Percentiles rank a stretch among this genome's conserved stretches.
Conservation (phyloP, 2,329 filamentous ascomycete genomes). For the Fusarium sp. region DNA sequence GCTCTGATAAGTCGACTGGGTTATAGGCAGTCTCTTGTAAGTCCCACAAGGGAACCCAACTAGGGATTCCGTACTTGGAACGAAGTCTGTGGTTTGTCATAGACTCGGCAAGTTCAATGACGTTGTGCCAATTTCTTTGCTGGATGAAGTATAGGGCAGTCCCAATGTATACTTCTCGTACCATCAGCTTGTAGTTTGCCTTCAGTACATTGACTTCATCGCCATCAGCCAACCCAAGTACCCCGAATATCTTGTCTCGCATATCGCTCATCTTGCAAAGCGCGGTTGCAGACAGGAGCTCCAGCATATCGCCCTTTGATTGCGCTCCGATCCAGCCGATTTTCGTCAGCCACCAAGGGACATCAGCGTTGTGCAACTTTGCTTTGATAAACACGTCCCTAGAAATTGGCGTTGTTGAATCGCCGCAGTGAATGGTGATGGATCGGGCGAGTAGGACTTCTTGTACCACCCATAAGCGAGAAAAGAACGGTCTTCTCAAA, state of each 20-base stretch:
- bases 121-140: background rate
- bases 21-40: background rate
- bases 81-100: background rate
- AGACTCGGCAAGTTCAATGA: conserved; percentile 5
- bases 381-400: background rate
- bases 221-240: conserved; percentile 11
- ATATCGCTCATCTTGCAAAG: conserved; percentile 10
- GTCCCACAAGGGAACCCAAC: conserved; percentile 25
- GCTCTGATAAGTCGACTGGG: background rate
- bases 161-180: conserved; percentile 27
- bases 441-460: conserved; percentile 13
- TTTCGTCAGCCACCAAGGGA: conserved; percentile 10
- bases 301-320: background rate
- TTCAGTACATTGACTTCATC: background rate
- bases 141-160: conserved; percentile 16
- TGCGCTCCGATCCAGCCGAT: conserved; percentile 7
- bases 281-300: conserved; percentile 11
- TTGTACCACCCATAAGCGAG: conserved; percentile 21
- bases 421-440: conserved; percentile 10
- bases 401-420: background rate
- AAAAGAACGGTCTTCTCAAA: conserved; percentile 17
- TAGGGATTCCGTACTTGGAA: conserved; percentile 14
- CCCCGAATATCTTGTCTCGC: conserved; percentile 21
- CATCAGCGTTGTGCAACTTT: background rate
- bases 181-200: conserved; percentile 18